A percentile compares a stretch with the other conserved stretches of the same genome.
phyloP scores from a whole-genome alignment of 129 eudicot species.

The Solidago caesia region DNA sequence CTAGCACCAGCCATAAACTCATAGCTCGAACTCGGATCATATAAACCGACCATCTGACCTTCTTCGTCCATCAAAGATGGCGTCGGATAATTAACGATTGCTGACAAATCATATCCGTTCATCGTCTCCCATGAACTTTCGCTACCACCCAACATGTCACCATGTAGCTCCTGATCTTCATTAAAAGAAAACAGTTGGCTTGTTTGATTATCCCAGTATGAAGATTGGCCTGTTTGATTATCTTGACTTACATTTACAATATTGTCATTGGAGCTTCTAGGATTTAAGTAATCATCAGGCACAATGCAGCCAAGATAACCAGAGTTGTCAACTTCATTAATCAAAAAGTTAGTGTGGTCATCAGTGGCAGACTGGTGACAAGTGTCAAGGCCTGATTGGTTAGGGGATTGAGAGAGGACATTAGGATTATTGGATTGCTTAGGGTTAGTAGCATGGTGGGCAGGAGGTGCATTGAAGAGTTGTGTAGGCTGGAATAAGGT shows the following conservation, averaged over 20 bases:
- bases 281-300: conserved; percentile 79
- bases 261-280: conserved; percentile 29
- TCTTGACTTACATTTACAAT: conserved; percentile 1
- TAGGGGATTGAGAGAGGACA: conserved; percentile 26
- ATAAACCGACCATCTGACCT: conserved; percentile 36
- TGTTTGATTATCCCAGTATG: conserved; percentile 18
- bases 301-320: conserved; percentile 91
- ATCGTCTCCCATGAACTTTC: conserved; percentile 53
- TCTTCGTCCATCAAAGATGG: conserved; percentile 30
- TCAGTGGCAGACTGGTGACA: conserved; percentile 36
- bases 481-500: conserved; percentile 39
- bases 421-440: conserved; percentile 32
- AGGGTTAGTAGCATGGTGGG: conserved; percentile 18
- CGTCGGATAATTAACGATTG: conserved; percentile 44
- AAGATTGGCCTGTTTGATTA: background rate
- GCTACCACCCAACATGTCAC: conserved; percentile 49
- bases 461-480: conserved; percentile 27
- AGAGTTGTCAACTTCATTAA: conserved; percentile 53
- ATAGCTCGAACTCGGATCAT: conserved; percentile 26
- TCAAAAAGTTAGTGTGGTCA: conserved; percentile 36
- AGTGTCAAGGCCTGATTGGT: conserved; percentile 37
- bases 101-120: conserved; percentile 57
- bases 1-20: conserved; percentile 27
- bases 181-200: conserved; percentile 29
- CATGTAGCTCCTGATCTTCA: conserved; percentile 20